A percentile compares a stretch with the other conserved stretches of the same genome.
Conservation (phyloP, 164 flowering plant genomes). For the Vitis amurensis region DNA sequence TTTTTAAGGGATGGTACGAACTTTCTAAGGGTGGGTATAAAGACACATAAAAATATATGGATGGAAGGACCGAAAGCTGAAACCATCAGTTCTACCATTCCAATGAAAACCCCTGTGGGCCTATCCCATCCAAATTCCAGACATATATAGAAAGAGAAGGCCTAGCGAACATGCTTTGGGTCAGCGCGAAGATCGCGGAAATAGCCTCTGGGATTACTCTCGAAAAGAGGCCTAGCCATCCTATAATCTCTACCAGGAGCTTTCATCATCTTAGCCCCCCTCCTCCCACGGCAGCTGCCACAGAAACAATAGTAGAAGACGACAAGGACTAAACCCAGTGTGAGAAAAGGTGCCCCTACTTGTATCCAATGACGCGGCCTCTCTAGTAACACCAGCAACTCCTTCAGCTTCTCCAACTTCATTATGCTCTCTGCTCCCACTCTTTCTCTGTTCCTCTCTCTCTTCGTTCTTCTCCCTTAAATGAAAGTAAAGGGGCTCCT, state of each 20-base stretch:
- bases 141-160: too few relatives aligned
- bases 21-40: too few relatives aligned
- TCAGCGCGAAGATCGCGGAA: conserved; percentile 12
- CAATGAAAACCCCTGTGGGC: too few relatives aligned
- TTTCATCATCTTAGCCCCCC: conserved; percentile 28
- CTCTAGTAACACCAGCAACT: conserved; percentile 10
- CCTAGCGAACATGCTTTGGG: too few relatives aligned
- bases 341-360: conserved; percentile 17
- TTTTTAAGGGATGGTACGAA: too few relatives aligned
- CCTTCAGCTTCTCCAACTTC: conserved; percentile 22
- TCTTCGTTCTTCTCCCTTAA: too few relatives aligned
- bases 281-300: conserved; percentile 4
- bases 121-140: too few relatives aligned
- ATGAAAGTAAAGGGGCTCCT: too few relatives aligned
- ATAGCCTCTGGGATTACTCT: conserved; percentile 21
- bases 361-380: conserved; percentile 24
- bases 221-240: conserved; percentile 26
- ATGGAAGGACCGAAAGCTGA: too few relatives aligned
- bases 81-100: too few relatives aligned
- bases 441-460: too few relatives aligned
- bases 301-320: conserved; percentile 3
- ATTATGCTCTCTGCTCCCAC: conserved; percentile 8
- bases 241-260: conserved; percentile 28
- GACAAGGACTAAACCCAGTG: conserved; percentile 4
- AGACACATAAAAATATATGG: too few relatives aligned